Conservation (phyloP, 2,329 filamentous ascomycete species). For the Penicillium sp. region DNA sequence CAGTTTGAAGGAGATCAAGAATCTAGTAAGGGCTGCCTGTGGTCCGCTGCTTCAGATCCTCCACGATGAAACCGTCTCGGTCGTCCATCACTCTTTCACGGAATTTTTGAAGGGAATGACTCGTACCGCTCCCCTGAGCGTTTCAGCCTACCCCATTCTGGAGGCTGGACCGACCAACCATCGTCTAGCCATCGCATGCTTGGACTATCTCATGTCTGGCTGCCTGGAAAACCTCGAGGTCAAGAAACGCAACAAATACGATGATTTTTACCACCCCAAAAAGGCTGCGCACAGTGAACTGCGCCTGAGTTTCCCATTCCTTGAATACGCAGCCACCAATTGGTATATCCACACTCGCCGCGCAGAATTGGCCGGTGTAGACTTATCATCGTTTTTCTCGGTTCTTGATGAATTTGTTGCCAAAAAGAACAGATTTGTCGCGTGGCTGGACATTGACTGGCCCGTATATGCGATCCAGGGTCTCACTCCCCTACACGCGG, state of each 20-base stretch:
- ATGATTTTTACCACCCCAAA: not conserved
- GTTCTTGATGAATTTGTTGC: slow-evolving; percentile 7
- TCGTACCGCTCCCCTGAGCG: not conserved
- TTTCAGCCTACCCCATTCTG: slow-evolving; percentile 9
- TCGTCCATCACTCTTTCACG: slow-evolving; percentile 53
- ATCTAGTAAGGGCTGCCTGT: slow-evolving; percentile 38
- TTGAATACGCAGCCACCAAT: slow-evolving; percentile 17
- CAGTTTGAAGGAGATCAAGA: slow-evolving; percentile 31
- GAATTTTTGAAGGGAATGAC: slow-evolving; percentile 44
- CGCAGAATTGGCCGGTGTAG: not conserved
- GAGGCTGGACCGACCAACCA: slow-evolving; percentile 10
- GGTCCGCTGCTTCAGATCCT: slow-evolving; percentile 48
- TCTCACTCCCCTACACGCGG: slow-evolving; percentile 14
- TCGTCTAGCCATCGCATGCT: slow-evolving; percentile 11
- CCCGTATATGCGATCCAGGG: not conserved
- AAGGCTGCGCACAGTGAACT: not conserved
- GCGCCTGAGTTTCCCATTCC: slow-evolving; percentile 15
- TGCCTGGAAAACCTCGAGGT: slow-evolving; percentile 3
- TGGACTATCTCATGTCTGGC: slow-evolving; percentile 11
- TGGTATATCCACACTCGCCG: slow-evolving; percentile 14
- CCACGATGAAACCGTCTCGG: slow-evolving; percentile 47
- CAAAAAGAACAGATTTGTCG: not conserved
- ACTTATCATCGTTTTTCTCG: slow-evolving; percentile 2
- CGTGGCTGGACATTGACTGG: slow-evolving; percentile 7
- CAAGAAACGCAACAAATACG: not conserved